These are phyloP conservation scores for Spironucleus salmonicida DNA, from an alignment of 208 protist genomes.

Conservation along the genomic window DNA sequence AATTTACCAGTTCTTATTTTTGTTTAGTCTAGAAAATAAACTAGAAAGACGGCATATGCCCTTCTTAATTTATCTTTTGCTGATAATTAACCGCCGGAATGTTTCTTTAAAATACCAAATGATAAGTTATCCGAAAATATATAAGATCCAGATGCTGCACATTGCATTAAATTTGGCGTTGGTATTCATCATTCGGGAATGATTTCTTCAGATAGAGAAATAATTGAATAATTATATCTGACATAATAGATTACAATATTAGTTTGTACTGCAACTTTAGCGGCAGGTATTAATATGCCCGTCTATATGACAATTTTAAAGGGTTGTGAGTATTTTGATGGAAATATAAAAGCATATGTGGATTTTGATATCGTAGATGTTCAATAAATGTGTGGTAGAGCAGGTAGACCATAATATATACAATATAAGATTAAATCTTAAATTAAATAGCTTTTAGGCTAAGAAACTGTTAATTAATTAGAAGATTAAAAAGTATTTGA, in stretches of 20 bases:
- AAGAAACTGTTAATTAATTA: not conserved
- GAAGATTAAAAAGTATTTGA: not conserved
- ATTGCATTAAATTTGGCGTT: slow-evolving; percentile 89
- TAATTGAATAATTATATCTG: slow-evolving; percentile 46
- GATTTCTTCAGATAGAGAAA: slow-evolving; percentile 45
- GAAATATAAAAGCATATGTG: slow-evolving; percentile 78
- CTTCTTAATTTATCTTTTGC: slow-evolving; percentile 73
- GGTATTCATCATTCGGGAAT: slow-evolving; percentile 95
- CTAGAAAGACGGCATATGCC: slow-evolving; percentile 87
- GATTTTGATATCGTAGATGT: slow-evolving; percentile 97
- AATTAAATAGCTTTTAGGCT: slow-evolving; percentile 1
- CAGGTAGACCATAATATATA: slow-evolving; percentile 7
- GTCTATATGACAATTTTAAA: slow-evolving; percentile 99
- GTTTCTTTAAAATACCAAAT: slow-evolving; percentile 46
- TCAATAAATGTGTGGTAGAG: slow-evolving; percentile 63
- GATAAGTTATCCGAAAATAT: slow-evolving; percentile 54
- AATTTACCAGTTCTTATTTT: slow-evolving; percentile 92
- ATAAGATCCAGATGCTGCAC: slow-evolving; percentile 60
- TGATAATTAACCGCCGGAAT: slow-evolving; percentile 72
- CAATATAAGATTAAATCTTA: not conserved
- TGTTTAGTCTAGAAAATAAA: slow-evolving; percentile 90
- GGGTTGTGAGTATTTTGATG: slow-evolving; percentile 97
- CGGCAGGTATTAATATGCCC: slow-evolving; percentile 98
- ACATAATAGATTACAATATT: slow-evolving; percentile 70
- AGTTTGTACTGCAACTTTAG: slow-evolving; percentile 89